A percentile compares a stretch with the other conserved stretches of the same genome.
These are phyloP conservation scores for Ophiostoma ips DNA, from an alignment of 2,329 filamentous ascomycete species.

Conservation along the genomic window DNA sequence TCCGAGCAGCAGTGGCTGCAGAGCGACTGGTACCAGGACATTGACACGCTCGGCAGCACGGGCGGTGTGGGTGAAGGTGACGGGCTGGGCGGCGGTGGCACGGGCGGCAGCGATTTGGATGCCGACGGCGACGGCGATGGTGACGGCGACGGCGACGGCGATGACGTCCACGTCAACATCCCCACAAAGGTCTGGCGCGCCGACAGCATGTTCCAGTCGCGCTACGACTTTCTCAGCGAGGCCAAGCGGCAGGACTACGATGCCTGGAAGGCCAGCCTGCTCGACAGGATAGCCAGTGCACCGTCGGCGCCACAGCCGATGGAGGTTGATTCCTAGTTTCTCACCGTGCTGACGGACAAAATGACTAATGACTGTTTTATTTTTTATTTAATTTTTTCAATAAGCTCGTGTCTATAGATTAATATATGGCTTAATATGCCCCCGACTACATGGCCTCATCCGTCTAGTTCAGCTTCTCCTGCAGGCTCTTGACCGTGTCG, in stretches of 20 bases:
- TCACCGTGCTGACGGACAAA: too few relatives aligned
- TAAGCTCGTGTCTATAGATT: too few relatives aligned
- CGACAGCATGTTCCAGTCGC: conserved; percentile 63
- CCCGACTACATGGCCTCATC: too few relatives aligned
- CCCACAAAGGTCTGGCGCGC: conserved; percentile 31
- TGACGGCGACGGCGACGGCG: too few relatives aligned
- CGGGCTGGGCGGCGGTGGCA: conserved; percentile 21
- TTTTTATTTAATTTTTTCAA: too few relatives aligned
- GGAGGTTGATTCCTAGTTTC: neutral
- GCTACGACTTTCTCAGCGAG: conserved; percentile 57
- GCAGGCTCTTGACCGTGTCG: conserved; percentile 51
- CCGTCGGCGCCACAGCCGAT: neutral
- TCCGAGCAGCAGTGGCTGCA: conserved; percentile 42
- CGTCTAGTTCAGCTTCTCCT: conserved; percentile 19
- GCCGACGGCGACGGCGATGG: conserved; percentile 23
- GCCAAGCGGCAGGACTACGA: conserved; percentile 45
- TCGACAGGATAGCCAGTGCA: conserved; percentile 18
- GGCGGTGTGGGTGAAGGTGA: conserved; percentile 17
- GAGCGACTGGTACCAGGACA: conserved; percentile 48
- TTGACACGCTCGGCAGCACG: conserved; percentile 33
- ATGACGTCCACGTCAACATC: conserved; percentile 15
- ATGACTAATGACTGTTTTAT: neutral
- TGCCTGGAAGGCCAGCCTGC: conserved; percentile 48
- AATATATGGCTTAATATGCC: too few relatives aligned
- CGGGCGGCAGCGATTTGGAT: conserved; percentile 20